Conservation (phyloP, 169 alveolate species). For the Plasmodium fragile region DNA sequence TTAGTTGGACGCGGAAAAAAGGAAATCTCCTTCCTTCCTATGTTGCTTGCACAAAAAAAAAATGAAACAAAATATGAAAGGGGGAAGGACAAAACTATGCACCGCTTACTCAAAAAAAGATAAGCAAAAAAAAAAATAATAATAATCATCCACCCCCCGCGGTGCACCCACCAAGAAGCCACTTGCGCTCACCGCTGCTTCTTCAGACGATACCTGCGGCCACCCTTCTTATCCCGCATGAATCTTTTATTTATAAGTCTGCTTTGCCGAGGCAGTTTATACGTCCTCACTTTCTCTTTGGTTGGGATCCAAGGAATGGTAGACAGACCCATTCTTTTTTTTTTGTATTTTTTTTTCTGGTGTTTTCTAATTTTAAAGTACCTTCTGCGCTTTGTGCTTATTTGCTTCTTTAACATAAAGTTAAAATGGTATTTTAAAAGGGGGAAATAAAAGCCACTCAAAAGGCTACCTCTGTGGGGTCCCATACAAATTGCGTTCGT, state of each 20-base stretch:
- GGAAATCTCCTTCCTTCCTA: not conserved
- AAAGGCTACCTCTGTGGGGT: not conserved
- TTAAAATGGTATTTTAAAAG: constrained; percentile 10
- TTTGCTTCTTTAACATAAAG: constrained; percentile 25
- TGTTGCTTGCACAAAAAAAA: not conserved
- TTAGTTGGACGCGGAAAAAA: not conserved
- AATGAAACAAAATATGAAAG: not conserved
- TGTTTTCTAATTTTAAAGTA: constrained; percentile 85
- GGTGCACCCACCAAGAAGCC: not conserved
- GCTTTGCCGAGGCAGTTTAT: constrained; percentile 81
- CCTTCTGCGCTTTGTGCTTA: constrained; percentile 86
- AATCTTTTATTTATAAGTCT: constrained; percentile 84
- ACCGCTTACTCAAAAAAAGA: not conserved
- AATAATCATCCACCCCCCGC: not conserved
- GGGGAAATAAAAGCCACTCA: constrained; percentile 1
- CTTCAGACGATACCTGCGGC: constrained; percentile 75
- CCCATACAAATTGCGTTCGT: constrained; percentile 5
- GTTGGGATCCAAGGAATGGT: constrained; percentile 86
- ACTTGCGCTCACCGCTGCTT: constrained; percentile 53
- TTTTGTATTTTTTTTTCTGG: constrained; percentile 87
- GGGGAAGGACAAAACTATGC: not conserved
- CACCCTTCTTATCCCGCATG: constrained; percentile 76
- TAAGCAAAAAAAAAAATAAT: not conserved
- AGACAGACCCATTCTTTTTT: constrained; percentile 81
- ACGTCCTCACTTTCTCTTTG: constrained; percentile 71